Evolutionary conservation across 768 basidiomycete species (phyloP).

Genomic region (Lactarius evosmus): DNA sequence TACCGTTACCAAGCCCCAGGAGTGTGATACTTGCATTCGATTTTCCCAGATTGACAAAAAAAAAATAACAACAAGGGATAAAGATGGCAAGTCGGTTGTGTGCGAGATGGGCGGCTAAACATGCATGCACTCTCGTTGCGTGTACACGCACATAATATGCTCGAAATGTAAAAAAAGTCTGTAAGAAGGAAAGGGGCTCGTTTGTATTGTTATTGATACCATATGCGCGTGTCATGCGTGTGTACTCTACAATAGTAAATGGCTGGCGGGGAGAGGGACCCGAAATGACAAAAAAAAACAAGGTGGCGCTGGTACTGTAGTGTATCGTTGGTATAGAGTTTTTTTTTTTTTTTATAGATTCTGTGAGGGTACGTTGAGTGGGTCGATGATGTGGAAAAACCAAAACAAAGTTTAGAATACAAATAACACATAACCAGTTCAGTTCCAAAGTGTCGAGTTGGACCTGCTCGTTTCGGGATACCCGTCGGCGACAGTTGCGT

Average conservation of each 20-base stretch:
- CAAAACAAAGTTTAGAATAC: not conserved
- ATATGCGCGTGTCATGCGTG: not conserved
- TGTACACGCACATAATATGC: not conserved
- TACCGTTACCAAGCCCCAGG: not conserved
- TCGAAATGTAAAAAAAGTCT: not conserved
- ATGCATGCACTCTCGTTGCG: not conserved
- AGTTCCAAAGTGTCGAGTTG: conserved; percentile 5
- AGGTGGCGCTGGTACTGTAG: not conserved
- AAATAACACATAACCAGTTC: not conserved
- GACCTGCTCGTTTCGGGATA: conserved; percentile 18
- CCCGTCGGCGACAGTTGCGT: conserved; percentile 12
- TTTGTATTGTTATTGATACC: not conserved
- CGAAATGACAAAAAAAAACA: not conserved
- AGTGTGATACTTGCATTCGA: not conserved
- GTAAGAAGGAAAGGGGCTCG: not conserved
- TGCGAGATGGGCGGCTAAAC: not conserved
- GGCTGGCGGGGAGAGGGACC: not conserved
- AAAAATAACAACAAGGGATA: not conserved
- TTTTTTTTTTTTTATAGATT: not conserved
- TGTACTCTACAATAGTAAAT: not conserved
- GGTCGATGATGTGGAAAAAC: not conserved
- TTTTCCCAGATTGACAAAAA: conserved; percentile 13
- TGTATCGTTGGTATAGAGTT: not conserved
- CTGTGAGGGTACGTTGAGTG: not conserved
- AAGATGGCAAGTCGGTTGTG: not conserved